These are phyloP conservation scores for Verticillium dahliae DNA, from an alignment of 2,329 filamentous ascomycete species.

Conservation along the genomic window DNA sequence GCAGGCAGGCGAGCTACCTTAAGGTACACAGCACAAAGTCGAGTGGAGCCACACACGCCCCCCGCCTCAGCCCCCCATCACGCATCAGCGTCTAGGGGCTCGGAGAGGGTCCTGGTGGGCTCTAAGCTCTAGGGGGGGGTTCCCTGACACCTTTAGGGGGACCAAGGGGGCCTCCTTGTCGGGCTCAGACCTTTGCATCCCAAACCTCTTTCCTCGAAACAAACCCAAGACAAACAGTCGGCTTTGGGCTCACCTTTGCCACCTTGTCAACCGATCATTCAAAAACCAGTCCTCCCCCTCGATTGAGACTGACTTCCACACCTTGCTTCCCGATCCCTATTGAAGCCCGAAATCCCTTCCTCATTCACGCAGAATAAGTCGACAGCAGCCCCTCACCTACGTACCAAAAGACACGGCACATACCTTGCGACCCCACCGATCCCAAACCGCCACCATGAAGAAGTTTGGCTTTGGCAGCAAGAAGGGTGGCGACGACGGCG, in stretches of 20 bases:
- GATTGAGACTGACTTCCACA: not conserved
- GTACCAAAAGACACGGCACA: not conserved
- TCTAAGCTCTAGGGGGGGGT: not conserved
- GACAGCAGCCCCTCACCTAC: not conserved
- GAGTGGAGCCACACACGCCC: not conserved
- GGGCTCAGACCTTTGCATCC: not conserved
- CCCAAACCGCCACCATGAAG: conserved; percentile 38
- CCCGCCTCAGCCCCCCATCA: not conserved
- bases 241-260: conserved; percentile 8
- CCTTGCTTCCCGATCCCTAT: not conserved
- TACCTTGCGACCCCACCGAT: not conserved
- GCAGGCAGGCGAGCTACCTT: not conserved
- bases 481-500: conserved; percentile 44
- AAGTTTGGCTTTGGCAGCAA: conserved; percentile 56
- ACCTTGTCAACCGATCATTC: too few relatives aligned
- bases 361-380: too few relatives aligned
- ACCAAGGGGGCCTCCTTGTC: not conserved
- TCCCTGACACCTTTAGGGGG: not conserved
- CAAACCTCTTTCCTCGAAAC: conserved; percentile 9
- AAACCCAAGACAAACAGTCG: conserved; percentile 11
- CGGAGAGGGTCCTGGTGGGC: not conserved
- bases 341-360: not conserved
- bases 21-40: not conserved
- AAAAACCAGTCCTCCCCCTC: not conserved
- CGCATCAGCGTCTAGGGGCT: not conserved